Evolutionary conservation across 2,329 filamentous ascomycete genomes (phyloP).

Genomic region (Aspergillus neotritici): DNA sequence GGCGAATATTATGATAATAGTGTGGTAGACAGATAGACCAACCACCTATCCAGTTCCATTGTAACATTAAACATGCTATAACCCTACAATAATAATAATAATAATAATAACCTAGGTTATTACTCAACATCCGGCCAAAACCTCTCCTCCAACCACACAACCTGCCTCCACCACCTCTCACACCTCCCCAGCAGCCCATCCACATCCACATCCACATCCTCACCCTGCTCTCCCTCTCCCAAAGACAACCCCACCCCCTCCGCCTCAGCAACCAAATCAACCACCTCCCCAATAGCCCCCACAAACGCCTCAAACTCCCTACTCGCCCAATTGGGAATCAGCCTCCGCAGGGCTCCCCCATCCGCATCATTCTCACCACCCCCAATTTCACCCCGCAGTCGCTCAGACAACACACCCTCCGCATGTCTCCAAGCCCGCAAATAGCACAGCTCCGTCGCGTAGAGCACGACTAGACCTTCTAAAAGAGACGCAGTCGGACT

Average conservation of each 20-base stretch:
- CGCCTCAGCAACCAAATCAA: slow-evolving; percentile 50
- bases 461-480: slow-evolving; percentile 67
- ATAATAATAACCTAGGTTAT: neutral
- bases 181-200: slow-evolving; percentile 39
- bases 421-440: slow-evolving; percentile 53
- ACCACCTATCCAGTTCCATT: too few relatives aligned
- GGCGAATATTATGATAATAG: slow-evolving; percentile 1
- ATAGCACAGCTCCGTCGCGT: slow-evolving; percentile 67
- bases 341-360: slow-evolving; percentile 60
- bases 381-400: neutral
- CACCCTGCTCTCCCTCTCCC: too few relatives aligned
- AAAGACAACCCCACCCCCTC: too few relatives aligned
- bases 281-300: slow-evolving; percentile 47
- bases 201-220: slow-evolving; percentile 31
- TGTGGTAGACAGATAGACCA: too few relatives aligned
- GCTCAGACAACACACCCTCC: slow-evolving; percentile 27
- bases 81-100: neutral
- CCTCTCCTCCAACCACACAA: slow-evolving; percentile 51
- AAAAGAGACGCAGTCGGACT: slow-evolving; percentile 50
- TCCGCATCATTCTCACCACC: slow-evolving; percentile 49
- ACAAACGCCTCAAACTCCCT: slow-evolving; percentile 58
- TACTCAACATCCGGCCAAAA: slow-evolving; percentile 51
- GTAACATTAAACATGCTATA: neutral
- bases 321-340: slow-evolving; percentile 66
- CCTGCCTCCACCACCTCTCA: slow-evolving; percentile 46